Conservation (phyloP, 2,329 filamentous ascomycete genomes). For the Alternaria rosae region DNA sequence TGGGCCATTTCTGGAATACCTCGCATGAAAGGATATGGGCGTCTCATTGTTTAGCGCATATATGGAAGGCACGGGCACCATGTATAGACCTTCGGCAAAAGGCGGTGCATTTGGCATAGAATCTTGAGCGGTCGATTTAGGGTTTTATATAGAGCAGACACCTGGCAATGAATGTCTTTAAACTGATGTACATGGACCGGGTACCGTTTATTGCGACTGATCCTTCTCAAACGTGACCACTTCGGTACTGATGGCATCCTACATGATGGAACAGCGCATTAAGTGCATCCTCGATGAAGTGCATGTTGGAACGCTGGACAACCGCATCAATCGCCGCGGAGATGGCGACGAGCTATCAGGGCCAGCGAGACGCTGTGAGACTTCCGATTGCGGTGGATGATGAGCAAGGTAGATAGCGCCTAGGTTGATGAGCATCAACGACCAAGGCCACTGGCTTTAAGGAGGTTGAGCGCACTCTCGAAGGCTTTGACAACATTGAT, state of each 20-base stretch:
- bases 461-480: constrained; percentile 57
- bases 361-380: background rate
- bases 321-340: background rate
- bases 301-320: background rate
- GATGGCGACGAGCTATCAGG: background rate
- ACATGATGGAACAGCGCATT: constrained; percentile 29
- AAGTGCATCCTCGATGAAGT: constrained; percentile 17
- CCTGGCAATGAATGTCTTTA: constrained; percentile 10
- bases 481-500: constrained; percentile 57
- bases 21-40: constrained; percentile 20
- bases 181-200: background rate
- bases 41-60: constrained; percentile 19
- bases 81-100: constrained; percentile 23
- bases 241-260: background rate
- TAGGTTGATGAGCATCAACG: constrained; percentile 38
- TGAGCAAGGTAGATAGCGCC: constrained; percentile 32
- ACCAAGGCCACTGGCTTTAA: constrained; percentile 37
- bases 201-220: background rate
- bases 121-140: constrained; percentile 16
- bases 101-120: constrained; percentile 30
- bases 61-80: constrained; percentile 1
- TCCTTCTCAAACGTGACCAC: background rate
- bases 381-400: constrained; percentile 10
- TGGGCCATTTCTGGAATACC: constrained; percentile 12
- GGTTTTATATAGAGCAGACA: constrained; percentile 18